A percentile compares a stretch with the other conserved stretches of the same genome.
These are phyloP conservation scores for Moricandia arvensis DNA, from an alignment of 345 rosid species.

Conservation along the genomic window DNA sequence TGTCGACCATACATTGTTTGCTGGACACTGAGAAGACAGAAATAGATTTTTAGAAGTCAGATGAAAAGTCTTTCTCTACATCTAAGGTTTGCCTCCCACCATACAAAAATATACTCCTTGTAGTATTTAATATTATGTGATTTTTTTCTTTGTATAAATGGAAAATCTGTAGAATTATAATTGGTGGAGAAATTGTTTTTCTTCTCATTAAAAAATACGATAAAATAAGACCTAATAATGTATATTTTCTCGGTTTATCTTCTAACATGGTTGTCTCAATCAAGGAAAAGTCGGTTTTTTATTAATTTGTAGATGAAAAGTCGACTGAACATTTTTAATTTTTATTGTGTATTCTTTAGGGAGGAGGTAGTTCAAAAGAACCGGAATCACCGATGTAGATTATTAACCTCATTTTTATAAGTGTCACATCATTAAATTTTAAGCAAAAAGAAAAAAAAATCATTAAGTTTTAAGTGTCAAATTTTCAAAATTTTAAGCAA, in stretches of 20 bases:
- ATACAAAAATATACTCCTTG: slow-evolving; percentile 9
- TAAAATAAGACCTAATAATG: neutral
- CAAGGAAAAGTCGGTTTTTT: slow-evolving; percentile 20
- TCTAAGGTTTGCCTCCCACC: slow-evolving; percentile 28
- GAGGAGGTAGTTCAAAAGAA: slow-evolving; percentile 16
- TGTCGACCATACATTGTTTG: slow-evolving; percentile 17
- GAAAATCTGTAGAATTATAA: neutral
- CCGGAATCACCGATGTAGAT: slow-evolving; percentile 21
- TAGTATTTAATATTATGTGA: neutral
- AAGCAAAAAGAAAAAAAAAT: too few relatives aligned
- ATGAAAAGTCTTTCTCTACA: slow-evolving; percentile 21
- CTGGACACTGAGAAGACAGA: slow-evolving; percentile 22
- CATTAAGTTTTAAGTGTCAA: too few relatives aligned
- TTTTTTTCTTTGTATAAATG: neutral
- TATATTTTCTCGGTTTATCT: neutral
- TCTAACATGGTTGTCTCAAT: slow-evolving; percentile 24
- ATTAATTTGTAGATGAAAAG: slow-evolving; percentile 14
- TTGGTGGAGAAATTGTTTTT: neutral
- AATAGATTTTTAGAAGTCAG: neutral
- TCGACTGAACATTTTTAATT: slow-evolving; percentile 9
- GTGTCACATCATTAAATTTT: neutral
- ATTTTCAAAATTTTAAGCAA: too few relatives aligned
- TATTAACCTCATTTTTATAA: slow-evolving; percentile 2
- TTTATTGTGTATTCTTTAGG: slow-evolving; percentile 6
- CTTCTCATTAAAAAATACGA: neutral